These are phyloP conservation scores for Spinacia oleracea DNA, from an alignment of 179 eudicot genomes.

Conservation along the genomic window DNA sequence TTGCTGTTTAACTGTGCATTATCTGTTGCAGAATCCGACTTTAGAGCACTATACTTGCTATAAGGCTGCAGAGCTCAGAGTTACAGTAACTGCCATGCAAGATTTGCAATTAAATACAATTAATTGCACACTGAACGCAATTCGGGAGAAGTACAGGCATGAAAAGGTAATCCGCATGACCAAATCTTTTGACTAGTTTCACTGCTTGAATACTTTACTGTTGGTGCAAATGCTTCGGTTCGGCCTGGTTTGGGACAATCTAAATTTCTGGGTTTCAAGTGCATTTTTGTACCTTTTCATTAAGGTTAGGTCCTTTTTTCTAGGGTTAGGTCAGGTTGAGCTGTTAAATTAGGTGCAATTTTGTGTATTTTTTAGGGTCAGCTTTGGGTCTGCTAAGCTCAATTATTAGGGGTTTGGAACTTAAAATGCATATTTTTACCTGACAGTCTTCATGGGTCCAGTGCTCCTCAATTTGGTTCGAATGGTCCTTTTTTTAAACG, in stretches of 20 bases:
- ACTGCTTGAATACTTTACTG: neutral
- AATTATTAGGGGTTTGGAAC: neutral
- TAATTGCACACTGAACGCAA: conserved; percentile 56
- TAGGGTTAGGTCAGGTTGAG: neutral
- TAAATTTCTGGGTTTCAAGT: neutral
- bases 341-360: neutral
- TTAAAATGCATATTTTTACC: neutral
- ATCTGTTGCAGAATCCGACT: conserved; percentile 66
- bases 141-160: conserved; percentile 80
- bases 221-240: neutral
- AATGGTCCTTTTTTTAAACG: too few relatives aligned
- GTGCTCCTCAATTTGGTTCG: neutral
- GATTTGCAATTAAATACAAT: conserved; percentile 60
- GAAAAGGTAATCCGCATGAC: conserved; percentile 54
- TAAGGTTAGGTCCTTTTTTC: neutral
- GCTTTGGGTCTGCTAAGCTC: neutral
- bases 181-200: neutral
- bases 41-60: conserved; percentile 79
- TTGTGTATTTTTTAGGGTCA: neutral
- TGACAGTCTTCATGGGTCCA: neutral
- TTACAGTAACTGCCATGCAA: conserved; percentile 55
- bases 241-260: neutral
- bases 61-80: conserved; percentile 60
- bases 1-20: neutral
- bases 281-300: too few relatives aligned